Conservation (phyloP, 1,284 basidiomycete genomes). For the Apiotrichum montevideense region DNA sequence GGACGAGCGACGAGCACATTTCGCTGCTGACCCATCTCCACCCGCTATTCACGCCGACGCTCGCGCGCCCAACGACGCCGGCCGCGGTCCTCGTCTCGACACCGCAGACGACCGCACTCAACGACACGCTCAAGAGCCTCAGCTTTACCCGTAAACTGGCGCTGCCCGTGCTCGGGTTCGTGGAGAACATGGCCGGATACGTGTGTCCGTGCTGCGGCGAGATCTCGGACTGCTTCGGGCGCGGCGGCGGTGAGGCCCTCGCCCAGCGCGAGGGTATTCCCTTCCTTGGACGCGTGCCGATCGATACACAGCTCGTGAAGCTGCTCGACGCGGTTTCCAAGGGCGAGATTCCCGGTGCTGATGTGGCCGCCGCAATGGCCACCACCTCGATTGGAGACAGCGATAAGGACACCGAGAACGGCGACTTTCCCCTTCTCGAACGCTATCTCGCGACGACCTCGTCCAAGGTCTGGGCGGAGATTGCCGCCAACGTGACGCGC, state of each 20-base stretch:
- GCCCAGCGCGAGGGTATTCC: constrained; percentile 64
- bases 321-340: constrained; percentile 67
- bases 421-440: constrained; percentile 42
- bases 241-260: constrained; percentile 84
- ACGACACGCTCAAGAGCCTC: constrained; percentile 91
- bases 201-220: constrained; percentile 93
- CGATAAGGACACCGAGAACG: background rate
- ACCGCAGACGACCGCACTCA: constrained; percentile 90
- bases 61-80: constrained; percentile 47
- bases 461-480: constrained; percentile 42
- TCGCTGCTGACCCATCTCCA: constrained; percentile 89
- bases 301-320: constrained; percentile 85
- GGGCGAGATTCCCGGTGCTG: constrained; percentile 40
- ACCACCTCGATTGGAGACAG: background rate
- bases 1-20: constrained; percentile 97
- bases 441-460: constrained; percentile 46
- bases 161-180: constrained; percentile 83
- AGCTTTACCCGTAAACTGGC: constrained; percentile 85
- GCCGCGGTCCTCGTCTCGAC: constrained; percentile 90
- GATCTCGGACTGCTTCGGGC: constrained; percentile 90
- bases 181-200: constrained; percentile 99
- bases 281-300: constrained; percentile 86
- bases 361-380: background rate
- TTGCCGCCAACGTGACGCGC: constrained; percentile 35
- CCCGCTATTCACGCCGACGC: constrained; percentile 63